Evolutionary conservation across 208 protist species (phyloP), one percentile per base, ranked within the genome.

Genomic region (Vickermania spadyakhi): DNA sequence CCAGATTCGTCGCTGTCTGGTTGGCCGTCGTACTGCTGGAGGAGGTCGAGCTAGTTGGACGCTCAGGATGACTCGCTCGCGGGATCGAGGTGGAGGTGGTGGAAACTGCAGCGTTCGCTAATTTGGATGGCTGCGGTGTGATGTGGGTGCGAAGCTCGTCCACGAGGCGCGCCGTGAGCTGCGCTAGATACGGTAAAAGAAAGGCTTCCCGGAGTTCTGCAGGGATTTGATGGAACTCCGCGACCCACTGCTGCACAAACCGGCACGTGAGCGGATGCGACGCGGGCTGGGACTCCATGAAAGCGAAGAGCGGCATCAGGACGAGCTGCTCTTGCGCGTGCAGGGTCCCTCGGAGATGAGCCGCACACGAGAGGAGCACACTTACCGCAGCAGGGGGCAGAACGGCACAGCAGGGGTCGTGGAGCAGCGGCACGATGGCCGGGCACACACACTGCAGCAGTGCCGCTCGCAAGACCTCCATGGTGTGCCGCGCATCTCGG

Each of bases 181-280:
- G 58, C n/a, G 54, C 31, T 1, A 91, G 71, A n/a, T 77, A 60
- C 11, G 76, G 77, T 57, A 87, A 91, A 3, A 91, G 66, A 54
- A 79, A 71, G 29, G 53, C 62, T 49, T 91, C 84, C 4, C 80
- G 73, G 41, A 75, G 80, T 57, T 91, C 84, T 0, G 84, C 71
- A 3, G 84, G 80, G 66, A 87, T 85, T 54, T 87, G 81, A 30
- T 74, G 68, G 42, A 87, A 52, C 22, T 75, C 51, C 4, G 7
- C 36, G 36, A 18, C 18, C 36, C 36, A 45, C 36, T 45, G 36
- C 36, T 45, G 36, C 11, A 45, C 36, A 18, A 45, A 45, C 36
- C 36, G 36, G 11, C 7, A 18, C 36, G 36, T 45, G 11, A 45
- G 7, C 36, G 7, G 36, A 7, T 18, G 11, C 36, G 36, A 7